These are phyloP conservation scores for Pterocarpus santalinus DNA, from an alignment of 306 rosid genomes.

Conservation along the genomic window DNA sequence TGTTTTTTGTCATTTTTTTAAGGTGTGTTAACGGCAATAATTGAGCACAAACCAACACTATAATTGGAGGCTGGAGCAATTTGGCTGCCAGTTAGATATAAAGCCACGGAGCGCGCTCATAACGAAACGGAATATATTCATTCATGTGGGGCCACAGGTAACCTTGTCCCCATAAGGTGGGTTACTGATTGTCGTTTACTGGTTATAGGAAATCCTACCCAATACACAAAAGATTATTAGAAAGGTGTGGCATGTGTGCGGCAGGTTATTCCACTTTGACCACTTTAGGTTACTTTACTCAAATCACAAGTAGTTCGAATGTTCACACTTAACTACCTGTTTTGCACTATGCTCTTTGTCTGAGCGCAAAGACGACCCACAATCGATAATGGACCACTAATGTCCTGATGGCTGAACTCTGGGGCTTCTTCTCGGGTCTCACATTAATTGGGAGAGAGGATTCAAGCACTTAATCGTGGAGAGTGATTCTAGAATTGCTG, in stretches of 20 bases:
- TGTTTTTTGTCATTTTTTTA: not conserved
- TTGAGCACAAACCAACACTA: slow-evolving; percentile 28
- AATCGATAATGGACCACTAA: slow-evolving; percentile 13
- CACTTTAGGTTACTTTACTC: not conserved
- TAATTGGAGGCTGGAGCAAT: slow-evolving; percentile 35
- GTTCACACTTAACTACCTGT: slow-evolving; percentile 24
- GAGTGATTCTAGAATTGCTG: no score
- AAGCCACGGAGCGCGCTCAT: not conserved
- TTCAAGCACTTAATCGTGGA: no score
- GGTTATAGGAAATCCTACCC: slow-evolving; percentile 12
- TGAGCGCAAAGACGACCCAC: not conserved
- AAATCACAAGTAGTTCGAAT: slow-evolving; percentile 19
- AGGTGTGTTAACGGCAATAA: slow-evolving; percentile 7
- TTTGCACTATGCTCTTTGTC: not conserved
- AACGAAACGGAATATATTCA: not conserved
- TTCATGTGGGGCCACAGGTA: slow-evolving; percentile 33
- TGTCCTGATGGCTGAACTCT: not conserved
- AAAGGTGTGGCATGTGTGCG: not conserved
- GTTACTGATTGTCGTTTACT: slow-evolving; percentile 2
- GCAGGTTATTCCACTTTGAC: slow-evolving; percentile 13
- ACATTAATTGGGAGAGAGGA: no score
- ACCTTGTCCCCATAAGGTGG: slow-evolving; percentile 44
- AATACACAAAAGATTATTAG: slow-evolving; percentile 14
- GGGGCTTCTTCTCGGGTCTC: no score
- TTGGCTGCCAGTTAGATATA: slow-evolving; percentile 18